Evolutionary conservation across 2,329 filamentous ascomycete species (phyloP).

Genomic region (Botryotinia calthae): DNA sequence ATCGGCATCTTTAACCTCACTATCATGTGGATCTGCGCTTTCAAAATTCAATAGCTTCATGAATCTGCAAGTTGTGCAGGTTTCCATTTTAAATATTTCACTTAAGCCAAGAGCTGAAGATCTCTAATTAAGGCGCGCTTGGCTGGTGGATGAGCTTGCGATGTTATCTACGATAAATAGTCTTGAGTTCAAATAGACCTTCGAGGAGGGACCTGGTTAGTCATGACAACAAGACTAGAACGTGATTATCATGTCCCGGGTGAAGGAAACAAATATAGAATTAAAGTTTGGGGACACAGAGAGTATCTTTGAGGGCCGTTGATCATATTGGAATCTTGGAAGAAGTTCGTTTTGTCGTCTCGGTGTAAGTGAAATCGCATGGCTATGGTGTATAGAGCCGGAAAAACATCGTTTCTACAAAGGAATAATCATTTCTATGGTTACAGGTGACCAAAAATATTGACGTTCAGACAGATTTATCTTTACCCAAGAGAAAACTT

Average conservation of each 20-base stretch:
- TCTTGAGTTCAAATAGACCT: not conserved
- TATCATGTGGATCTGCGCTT: not conserved
- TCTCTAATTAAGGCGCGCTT: not conserved
- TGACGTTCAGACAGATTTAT: not conserved
- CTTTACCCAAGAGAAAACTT: not conserved
- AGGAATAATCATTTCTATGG: not conserved
- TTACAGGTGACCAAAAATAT: not conserved
- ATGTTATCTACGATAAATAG: not conserved
- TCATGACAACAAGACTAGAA: not conserved
- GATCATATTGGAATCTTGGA: not conserved
- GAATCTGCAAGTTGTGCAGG: not conserved
- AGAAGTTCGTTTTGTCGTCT: not conserved
- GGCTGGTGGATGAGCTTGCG: not conserved
- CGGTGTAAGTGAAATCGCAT: not conserved
- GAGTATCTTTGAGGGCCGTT: not conserved
- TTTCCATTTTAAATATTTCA: not conserved
- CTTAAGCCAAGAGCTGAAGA: not conserved
- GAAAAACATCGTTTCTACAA: not conserved
- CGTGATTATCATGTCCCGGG: not conserved
- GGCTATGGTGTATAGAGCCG: not conserved
- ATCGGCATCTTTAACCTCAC: not conserved
- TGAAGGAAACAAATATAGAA: no score
- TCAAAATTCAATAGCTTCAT: not conserved
- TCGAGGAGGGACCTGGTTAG: not conserved
- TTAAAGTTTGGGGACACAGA: not conserved